Percentiles rank a stretch among this genome's conserved stretches.
Conservation (phyloP, 345 rosid genomes). For the Cardamine chenopodiifolia region DNA sequence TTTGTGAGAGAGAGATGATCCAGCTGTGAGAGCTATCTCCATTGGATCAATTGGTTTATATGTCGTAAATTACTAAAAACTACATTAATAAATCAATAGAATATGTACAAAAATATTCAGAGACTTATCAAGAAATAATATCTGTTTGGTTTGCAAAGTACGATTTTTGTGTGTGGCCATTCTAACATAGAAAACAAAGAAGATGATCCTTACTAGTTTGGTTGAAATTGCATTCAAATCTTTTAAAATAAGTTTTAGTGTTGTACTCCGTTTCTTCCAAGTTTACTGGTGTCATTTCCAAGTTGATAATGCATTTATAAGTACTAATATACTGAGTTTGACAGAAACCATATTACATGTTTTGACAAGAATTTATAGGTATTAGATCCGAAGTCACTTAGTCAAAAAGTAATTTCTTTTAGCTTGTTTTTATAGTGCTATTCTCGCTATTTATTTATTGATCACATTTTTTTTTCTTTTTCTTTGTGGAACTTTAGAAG, state of each 20-base stretch:
- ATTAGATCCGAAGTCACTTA: no score
- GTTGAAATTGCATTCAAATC: neutral
- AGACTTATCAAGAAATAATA: neutral
- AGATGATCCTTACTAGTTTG: no score
- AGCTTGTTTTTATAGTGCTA: neutral
- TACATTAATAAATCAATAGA: neutral
- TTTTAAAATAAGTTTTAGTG: neutral
- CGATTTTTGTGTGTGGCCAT: neutral
- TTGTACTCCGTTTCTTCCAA: neutral
- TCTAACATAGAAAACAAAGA: neutral
- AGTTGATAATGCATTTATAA: neutral
- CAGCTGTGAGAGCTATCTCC: conserved; percentile 38
- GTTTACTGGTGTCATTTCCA: neutral
- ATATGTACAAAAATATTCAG: neutral
- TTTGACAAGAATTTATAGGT: no score
- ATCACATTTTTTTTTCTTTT: neutral
- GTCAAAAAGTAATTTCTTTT: no score
- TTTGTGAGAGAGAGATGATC: conserved; percentile 19
- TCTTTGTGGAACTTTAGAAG: neutral
- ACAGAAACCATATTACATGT: neutral
- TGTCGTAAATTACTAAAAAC: neutral
- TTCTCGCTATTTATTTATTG: neutral
- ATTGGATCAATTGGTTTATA: conserved; percentile 28
- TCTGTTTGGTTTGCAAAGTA: neutral
- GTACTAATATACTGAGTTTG: neutral